Evolutionary conservation across 208 protist genomes (phyloP), one percentile per base, ranked within the genome.

Genomic region (Blechomonas ayalai): DNA sequence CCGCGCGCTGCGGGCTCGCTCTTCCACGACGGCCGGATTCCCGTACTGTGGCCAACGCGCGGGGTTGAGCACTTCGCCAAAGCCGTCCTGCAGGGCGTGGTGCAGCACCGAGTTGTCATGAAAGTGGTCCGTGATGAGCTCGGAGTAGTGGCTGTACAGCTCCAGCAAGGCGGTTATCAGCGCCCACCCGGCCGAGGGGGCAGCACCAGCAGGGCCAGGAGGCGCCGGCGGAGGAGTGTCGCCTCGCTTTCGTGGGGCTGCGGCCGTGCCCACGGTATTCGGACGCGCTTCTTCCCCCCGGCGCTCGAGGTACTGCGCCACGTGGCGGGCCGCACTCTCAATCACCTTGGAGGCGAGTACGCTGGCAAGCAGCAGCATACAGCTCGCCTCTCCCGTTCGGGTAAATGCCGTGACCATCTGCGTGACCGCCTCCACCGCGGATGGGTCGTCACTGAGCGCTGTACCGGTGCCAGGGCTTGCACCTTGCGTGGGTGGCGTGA

Each of bases 341-440:
- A 80, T 58, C 12, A 87, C 49, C 9, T 73, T 79, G 9, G 54
- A 67, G 22, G 76, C 62, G 32, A 87, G 44, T 19, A 82, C 52
- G 40, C 62, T 63, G 7, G 72, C 62, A 37, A 87, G 57, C 27
- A 87, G 52, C 20, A 70, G 54, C 15, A 52, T 42, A 44, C 68
- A 82, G 34, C 64, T 62, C 31, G 76, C 78, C 28, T 70, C 54
- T 12, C 58, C 40, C 9, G 57, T 60, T 10, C 61, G 56, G 8
- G 48, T 37, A 61, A 87, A 80, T 13, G 59, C 47, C 33, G 41
- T 45, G 48, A 59, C 67, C 37, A 82, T 64, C 10, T 35, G 36
- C 36, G 54, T 52, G 18, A 87, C 41, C 9, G 58, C 47, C 10
- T n/a, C 1, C 22, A 36, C 32, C n/a, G 31, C 31, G n/a, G n/a